phyloP scores from a whole-genome alignment of 2,329 filamentous ascomycete species.

The Chrysoporthe puriensis region DNA sequence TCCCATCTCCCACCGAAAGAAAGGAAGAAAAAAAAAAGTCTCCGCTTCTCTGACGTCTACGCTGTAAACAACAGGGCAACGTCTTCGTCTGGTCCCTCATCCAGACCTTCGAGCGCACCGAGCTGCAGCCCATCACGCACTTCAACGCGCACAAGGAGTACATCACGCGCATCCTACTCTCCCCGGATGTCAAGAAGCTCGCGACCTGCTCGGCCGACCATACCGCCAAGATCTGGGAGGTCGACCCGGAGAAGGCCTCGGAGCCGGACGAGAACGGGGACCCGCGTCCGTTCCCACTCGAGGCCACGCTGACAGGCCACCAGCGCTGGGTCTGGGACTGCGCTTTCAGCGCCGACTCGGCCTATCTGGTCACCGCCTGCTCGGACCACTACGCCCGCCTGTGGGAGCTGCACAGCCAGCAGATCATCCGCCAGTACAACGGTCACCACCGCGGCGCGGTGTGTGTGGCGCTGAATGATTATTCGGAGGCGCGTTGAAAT shows the following conservation, averaged over 20 bases:
- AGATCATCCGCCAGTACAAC: constrained; percentile 93
- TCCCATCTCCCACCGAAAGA: not conserved
- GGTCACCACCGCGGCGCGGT: constrained; percentile 91
- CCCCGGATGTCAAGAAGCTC: constrained; percentile 90
- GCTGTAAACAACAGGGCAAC: constrained; percentile 67
- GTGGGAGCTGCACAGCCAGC: constrained; percentile 86
- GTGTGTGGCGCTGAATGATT: constrained; percentile 91
- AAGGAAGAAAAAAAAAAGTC: not conserved
- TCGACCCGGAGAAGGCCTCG: constrained; percentile 65
- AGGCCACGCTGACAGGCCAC: constrained; percentile 86
- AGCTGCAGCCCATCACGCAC: constrained; percentile 82
- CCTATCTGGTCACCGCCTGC: constrained; percentile 90
- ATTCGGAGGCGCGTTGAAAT: constrained; percentile 58
- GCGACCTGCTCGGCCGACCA: constrained; percentile 94
- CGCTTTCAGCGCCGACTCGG: constrained; percentile 90
- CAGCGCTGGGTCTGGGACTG: constrained; percentile 99
- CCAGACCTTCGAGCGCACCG: constrained; percentile 79
- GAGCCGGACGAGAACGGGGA: constrained; percentile 39
- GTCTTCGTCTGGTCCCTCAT: constrained; percentile 97
- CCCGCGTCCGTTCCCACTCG: constrained; percentile 71
- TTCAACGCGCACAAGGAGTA: constrained; percentile 92
- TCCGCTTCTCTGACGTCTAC: not conserved
- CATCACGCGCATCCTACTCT: constrained; percentile 88
- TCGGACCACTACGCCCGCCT: constrained; percentile 91
- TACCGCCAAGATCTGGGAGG: constrained; percentile 93